Conservation (phyloP, 2,329 filamentous ascomycete genomes). For the Aphanoascus verrucosus region DNA sequence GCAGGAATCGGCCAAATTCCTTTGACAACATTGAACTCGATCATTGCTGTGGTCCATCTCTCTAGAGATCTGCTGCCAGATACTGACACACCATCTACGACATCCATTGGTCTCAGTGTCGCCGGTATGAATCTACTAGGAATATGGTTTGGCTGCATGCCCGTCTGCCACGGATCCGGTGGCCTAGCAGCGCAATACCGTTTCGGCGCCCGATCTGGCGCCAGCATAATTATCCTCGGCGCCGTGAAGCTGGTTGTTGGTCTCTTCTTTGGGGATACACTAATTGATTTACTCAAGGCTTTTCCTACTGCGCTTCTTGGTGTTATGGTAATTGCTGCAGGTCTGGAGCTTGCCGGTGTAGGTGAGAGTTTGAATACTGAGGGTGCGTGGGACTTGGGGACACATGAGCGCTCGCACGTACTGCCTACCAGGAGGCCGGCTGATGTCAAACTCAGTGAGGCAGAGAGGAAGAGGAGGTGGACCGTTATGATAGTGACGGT, state of each 20-base stretch:
- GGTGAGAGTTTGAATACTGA: slow-evolving; percentile 74
- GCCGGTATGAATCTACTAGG: slow-evolving; percentile 71
- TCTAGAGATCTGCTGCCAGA: slow-evolving; percentile 65
- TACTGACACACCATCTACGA: slow-evolving; percentile 58
- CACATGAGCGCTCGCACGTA: slow-evolving; percentile 23
- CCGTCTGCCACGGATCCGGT: slow-evolving; percentile 84
- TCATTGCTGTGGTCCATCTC: slow-evolving; percentile 76
- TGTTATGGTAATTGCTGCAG: slow-evolving; percentile 81
- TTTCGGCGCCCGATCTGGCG: slow-evolving; percentile 81
- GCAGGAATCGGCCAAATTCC: slow-evolving; percentile 78
- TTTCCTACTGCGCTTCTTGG: slow-evolving; percentile 55
- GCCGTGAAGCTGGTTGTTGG: slow-evolving; percentile 65
- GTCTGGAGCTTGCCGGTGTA: slow-evolving; percentile 75
- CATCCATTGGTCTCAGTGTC: slow-evolving; percentile 69
- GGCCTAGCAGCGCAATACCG: slow-evolving; percentile 83
- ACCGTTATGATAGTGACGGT: slow-evolving; percentile 84
- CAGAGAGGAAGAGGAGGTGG: slow-evolving; percentile 66
- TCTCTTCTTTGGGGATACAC: slow-evolving; percentile 59
- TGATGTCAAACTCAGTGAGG: slow-evolving; percentile 43
- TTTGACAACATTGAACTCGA: slow-evolving; percentile 82
- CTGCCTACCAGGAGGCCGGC: background rate
- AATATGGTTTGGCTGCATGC: slow-evolving; percentile 92
- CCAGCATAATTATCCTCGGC: slow-evolving; percentile 71
- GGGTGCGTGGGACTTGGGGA: slow-evolving; percentile 48
- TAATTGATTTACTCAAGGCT: slow-evolving; percentile 57